Evolutionary conservation across 805 yeast genomes (phyloP).

Genomic region (Candida peoriensis): DNA sequence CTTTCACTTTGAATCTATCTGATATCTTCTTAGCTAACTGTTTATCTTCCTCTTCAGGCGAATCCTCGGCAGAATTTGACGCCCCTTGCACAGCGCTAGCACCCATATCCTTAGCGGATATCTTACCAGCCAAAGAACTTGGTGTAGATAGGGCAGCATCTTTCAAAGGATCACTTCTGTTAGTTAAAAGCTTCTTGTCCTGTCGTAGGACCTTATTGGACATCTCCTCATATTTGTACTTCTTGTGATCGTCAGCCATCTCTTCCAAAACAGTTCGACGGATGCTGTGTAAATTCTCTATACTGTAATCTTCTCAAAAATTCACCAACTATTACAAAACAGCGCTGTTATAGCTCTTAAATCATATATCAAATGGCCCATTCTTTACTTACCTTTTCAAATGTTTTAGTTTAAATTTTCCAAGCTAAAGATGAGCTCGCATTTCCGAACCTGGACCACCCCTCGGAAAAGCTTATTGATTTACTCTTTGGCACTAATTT

Average conservation of each 20-base stretch:
- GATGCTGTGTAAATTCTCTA: neutral
- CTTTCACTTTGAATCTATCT: conserved; percentile 14
- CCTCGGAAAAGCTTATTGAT: no score
- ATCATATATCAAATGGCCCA: no score
- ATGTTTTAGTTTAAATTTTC: no score
- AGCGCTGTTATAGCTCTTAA: no score
- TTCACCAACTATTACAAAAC: no score
- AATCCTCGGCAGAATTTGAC: conserved; percentile 10
- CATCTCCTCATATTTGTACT: conserved; percentile 66
- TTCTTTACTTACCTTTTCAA: no score
- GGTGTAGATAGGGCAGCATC: conserved; percentile 60
- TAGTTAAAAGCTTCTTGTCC: conserved; percentile 47
- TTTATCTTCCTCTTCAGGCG: conserved; percentile 16
- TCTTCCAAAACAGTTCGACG: no score
- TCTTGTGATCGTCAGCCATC: conserved; percentile 21
- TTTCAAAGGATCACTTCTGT: conserved; percentile 30
- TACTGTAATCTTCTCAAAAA: neutral
- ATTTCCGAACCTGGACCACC: no score
- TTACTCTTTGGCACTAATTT: no score
- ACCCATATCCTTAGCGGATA: conserved; percentile 72
- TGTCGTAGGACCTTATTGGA: conserved; percentile 66
- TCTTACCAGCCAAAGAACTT: conserved; percentile 62
- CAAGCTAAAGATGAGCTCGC: no score
- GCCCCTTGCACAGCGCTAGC: conserved; percentile 23
- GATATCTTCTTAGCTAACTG: conserved; percentile 15